These are phyloP conservation scores for Lobulomyces angularis DNA, from an alignment of 192 early-diverging fungal species.

Conservation along the genomic window DNA sequence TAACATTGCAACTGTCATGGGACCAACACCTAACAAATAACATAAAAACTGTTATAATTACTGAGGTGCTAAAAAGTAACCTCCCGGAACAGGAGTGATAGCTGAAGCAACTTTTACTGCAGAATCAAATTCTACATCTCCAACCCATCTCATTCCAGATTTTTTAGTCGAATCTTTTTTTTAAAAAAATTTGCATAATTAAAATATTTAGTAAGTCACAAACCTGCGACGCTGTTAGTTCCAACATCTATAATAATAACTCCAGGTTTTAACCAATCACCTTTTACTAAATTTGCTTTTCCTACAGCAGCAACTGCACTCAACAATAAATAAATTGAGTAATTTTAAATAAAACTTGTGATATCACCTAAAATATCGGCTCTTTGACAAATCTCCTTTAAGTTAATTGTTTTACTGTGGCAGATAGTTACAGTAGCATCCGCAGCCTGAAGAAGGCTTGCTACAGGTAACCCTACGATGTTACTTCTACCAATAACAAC, in stretches of 20 bases:
- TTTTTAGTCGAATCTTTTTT: conserved; percentile 70
- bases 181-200: not conserved
- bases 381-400: conserved; percentile 60
- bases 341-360: not conserved
- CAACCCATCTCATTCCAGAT: conserved; percentile 79
- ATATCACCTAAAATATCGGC: not conserved
- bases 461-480: conserved; percentile 84
- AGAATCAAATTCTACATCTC: conserved; percentile 78
- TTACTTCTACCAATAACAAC: conserved; percentile 97
- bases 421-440: conserved; percentile 93
- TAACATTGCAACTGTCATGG: conserved; percentile 99
- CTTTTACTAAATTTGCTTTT: conserved; percentile 63
- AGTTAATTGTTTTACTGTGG: conserved; percentile 69
- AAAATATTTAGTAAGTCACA: not conserved
- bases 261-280: conserved; percentile 89
- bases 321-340: too few species aligned
- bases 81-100: conserved; percentile 95
- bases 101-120: conserved; percentile 58
- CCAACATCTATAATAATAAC: conserved; percentile 95
- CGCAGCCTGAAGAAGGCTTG: conserved; percentile 61
- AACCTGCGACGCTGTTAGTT: conserved; percentile 71
- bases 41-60: not conserved
- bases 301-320: conserved; percentile 90
- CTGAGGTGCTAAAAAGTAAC: not conserved
- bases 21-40: conserved; percentile 75